Percentiles rank a stretch among this genome's conserved stretches.
These are phyloP conservation scores for Boehmeria nivea DNA, from an alignment of 306 rosid genomes.

Conservation along the genomic window DNA sequence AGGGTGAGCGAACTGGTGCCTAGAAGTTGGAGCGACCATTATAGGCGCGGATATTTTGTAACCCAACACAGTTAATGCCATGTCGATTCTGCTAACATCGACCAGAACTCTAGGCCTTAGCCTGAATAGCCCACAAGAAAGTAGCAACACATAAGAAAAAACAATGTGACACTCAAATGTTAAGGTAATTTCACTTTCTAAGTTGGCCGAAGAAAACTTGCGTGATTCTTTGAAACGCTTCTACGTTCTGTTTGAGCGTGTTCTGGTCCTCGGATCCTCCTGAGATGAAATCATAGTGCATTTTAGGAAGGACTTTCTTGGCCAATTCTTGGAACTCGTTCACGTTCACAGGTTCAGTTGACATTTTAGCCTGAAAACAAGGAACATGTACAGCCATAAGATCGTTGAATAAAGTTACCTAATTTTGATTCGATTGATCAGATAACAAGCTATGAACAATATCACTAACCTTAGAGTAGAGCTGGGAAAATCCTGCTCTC, in stretches of 20 bases:
- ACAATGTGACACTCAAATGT: not conserved
- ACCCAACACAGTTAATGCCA: constrained; percentile 51
- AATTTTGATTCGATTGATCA: no score
- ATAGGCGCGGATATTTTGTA: constrained; percentile 48
- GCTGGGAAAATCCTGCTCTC: no score
- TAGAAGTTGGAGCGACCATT: constrained; percentile 50
- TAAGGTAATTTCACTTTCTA: not conserved
- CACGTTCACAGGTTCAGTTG: constrained; percentile 47
- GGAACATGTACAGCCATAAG: no score
- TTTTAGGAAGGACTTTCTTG: constrained; percentile 46
- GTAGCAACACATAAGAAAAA: no score
- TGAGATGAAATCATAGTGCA: constrained; percentile 48
- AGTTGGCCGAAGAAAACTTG: constrained; percentile 19
- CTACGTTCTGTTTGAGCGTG: constrained; percentile 44
- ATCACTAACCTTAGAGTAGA: no score
- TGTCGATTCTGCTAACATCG: constrained; percentile 60
- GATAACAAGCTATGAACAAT: no score
- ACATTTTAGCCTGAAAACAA: constrained; percentile 40
- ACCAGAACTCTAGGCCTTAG: constrained; percentile 55
- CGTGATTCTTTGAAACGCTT: constrained; percentile 55
- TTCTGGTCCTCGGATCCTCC: constrained; percentile 68
- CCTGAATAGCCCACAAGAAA: constrained; percentile 29
- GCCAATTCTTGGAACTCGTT: constrained; percentile 58
- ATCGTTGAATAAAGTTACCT: no score
- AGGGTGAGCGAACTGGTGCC: constrained; percentile 54